Conservation (phyloP, 164 flowering plant species). For the Vitis riparia region DNA sequence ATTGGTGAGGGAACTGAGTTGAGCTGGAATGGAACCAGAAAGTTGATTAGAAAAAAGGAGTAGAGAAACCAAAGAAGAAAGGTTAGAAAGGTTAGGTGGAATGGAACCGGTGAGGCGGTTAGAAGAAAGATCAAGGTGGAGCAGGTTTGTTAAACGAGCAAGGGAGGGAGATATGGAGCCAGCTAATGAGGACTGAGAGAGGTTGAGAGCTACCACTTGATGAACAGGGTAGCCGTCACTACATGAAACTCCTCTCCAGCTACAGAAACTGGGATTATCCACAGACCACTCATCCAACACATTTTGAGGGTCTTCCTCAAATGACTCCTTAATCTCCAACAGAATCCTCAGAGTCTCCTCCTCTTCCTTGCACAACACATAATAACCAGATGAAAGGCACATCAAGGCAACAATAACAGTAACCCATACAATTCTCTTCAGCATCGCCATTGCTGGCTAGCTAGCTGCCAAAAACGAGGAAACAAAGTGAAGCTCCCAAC, state of each 20-base stretch:
- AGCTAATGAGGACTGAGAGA: conserved; percentile 61
- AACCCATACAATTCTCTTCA: neutral
- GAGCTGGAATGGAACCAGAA: conserved; percentile 67
- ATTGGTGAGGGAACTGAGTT: conserved; percentile 53
- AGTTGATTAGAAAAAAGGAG: conserved; percentile 83
- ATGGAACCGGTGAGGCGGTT: conserved; percentile 78
- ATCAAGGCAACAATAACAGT: conserved; percentile 11
- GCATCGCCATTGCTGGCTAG: conserved; percentile 9
- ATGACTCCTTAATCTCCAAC: conserved; percentile 63
- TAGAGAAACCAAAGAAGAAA: conserved; percentile 54
- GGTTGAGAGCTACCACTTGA: conserved; percentile 60
- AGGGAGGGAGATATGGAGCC: conserved; percentile 78
- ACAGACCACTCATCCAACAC: conserved; percentile 63
- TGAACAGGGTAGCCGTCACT: conserved; percentile 11
- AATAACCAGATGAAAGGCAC: conserved; percentile 16
- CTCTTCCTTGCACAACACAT: conserved; percentile 17
- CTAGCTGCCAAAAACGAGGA: no score
- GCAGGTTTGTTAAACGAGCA: conserved; percentile 48
- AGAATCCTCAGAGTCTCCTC: conserved; percentile 33
- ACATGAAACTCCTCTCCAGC: conserved; percentile 79
- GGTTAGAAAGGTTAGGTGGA: conserved; percentile 69
- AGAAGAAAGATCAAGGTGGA: conserved; percentile 77
- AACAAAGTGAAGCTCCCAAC: neutral
- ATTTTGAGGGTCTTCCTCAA: conserved; percentile 49
- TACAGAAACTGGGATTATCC: conserved; percentile 51